Evolutionary conservation across 805 yeast genomes (phyloP).

Genomic region (Hanseniaspora lindneri): DNA sequence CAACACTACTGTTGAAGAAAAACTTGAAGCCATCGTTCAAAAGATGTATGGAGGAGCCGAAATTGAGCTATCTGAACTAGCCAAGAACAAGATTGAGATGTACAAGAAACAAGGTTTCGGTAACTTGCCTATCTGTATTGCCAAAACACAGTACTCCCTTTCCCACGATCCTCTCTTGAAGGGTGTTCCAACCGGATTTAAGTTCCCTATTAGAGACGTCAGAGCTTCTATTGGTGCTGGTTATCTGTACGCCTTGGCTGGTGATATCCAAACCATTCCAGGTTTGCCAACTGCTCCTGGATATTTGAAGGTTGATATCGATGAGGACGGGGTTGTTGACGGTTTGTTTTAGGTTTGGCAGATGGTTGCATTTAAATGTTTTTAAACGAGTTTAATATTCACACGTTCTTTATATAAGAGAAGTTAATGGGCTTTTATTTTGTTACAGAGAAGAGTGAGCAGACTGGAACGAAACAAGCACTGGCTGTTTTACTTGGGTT

Average conservation of each 20-base stretch:
- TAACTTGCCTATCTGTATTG: constrained; percentile 87
- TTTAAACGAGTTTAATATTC: no score
- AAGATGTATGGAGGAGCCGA: constrained; percentile 88
- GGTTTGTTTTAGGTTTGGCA: constrained; percentile 54
- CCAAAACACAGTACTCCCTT: constrained; percentile 92
- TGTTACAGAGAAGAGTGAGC: no score
- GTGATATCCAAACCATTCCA: constrained; percentile 94
- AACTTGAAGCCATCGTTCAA: constrained; percentile 64
- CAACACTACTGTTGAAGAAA: constrained; percentile 63
- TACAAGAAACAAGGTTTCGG: constrained; percentile 82
- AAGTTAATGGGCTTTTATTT: no score
- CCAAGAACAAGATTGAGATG: constrained; percentile 65
- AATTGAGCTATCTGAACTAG: constrained; percentile 71
- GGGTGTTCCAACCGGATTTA: constrained; percentile 91
- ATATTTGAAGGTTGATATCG: constrained; percentile 91
- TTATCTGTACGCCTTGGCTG: constrained; percentile 89
- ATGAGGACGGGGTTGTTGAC: constrained; percentile 80
- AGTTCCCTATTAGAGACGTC: constrained; percentile 86
- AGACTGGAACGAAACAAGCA: no score
- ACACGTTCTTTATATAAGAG: no score
- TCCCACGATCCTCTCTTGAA: constrained; percentile 88
- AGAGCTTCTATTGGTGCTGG: constrained; percentile 96
- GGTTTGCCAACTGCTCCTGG: constrained; percentile 95
- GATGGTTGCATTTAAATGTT: no score
- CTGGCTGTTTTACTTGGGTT: no score